Conservation (phyloP, 2,329 filamentous ascomycete genomes). For the Sphaerostilbella broomeana region DNA sequence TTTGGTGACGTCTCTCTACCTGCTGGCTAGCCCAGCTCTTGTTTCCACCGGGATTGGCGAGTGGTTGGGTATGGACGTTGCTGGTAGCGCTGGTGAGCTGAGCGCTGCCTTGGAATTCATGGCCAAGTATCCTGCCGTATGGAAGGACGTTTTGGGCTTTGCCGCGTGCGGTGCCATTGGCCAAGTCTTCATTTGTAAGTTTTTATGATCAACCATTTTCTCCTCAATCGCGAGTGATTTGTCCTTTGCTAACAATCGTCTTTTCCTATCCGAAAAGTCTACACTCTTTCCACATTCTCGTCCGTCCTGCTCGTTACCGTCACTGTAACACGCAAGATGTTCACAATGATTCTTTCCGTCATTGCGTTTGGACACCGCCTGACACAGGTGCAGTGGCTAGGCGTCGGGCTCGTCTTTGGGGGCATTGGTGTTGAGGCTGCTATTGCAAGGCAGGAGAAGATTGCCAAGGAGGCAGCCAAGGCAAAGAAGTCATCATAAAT, state of each 20-base stretch:
- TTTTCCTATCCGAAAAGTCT: conserved; percentile 47
- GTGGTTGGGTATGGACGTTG: conserved; percentile 60
- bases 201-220: background rate
- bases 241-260: background rate
- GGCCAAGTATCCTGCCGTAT: conserved; percentile 69
- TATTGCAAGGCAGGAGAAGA: conserved; percentile 77
- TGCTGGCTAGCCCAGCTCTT: conserved; percentile 74
- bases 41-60: conserved; percentile 58
- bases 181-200: conserved; percentile 87
- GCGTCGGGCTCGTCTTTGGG: conserved; percentile 87
- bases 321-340: conserved; percentile 96
- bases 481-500: conserved; percentile 30
- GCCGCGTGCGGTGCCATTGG: conserved; percentile 85
- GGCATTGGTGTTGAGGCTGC: conserved; percentile 87
- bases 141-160: conserved; percentile 84
- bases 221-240: background rate
- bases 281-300: conserved; percentile 87
- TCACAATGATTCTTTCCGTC: conserved; percentile 96
- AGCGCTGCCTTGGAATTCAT: conserved; percentile 75
- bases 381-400: conserved; percentile 85
- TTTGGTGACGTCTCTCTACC: conserved; percentile 66
- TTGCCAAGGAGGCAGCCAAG: conserved; percentile 65
- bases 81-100: conserved; percentile 68
- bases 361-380: conserved; percentile 89
- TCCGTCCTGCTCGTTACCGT: conserved; percentile 90